Percentiles rank a stretch among this genome's conserved stretches.
phyloP scores from a whole-genome alignment of 2,329 filamentous ascomycete genomes.

The Eutypella sp. region DNA sequence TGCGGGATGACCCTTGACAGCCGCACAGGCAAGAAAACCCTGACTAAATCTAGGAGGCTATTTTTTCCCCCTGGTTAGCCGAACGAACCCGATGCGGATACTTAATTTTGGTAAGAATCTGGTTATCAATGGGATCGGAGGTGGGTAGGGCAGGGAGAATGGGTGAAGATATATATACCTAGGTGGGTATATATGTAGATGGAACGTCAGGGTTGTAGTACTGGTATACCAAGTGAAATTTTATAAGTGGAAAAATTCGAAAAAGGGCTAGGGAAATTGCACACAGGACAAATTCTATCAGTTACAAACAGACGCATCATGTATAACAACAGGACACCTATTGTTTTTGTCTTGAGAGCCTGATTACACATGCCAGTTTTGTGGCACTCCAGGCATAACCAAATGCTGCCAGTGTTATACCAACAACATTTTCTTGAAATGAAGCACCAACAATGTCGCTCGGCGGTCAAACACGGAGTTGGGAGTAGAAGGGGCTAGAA shows the following conservation, averaged over 20 bases:
- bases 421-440: neutral
- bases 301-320: neutral
- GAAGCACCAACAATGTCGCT: neutral
- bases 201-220: too few relatives aligned
- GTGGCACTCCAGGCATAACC: neutral
- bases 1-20: constrained; percentile 12
- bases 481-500: neutral
- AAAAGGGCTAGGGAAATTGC: too few relatives aligned
- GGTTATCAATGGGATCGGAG: neutral
- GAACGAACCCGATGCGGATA: constrained; percentile 4
- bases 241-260: neutral
- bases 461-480: too few relatives aligned
- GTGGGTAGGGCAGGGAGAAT: neutral
- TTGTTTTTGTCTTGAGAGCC: too few relatives aligned
- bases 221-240: neutral
- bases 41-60: constrained; percentile 2
- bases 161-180: neutral
- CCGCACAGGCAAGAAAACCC: constrained; percentile 4
- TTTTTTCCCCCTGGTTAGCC: neutral
- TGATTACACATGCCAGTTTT: neutral
- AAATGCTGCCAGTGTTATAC: neutral
- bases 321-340: too few relatives aligned
- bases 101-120: neutral
- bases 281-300: neutral
- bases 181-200: neutral